A percentile compares a stretch with the other conserved stretches of the same genome.
Conservation (phyloP, 148 eudicot species). For the Diospyros lotus region DNA sequence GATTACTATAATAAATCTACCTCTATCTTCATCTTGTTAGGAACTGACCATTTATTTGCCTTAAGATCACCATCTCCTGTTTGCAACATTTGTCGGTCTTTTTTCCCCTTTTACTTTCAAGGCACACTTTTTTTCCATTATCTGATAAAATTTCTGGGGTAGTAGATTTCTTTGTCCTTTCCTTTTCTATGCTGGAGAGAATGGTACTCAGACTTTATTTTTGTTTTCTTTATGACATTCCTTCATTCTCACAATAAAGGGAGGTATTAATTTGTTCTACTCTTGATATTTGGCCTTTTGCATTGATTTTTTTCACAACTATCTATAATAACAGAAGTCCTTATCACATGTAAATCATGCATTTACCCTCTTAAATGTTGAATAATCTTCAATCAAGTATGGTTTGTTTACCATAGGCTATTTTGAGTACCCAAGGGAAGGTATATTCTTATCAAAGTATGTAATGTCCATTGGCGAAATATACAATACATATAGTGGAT, state of each 20-base stretch:
- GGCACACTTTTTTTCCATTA: background rate
- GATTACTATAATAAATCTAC: background rate
- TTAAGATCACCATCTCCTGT: background rate
- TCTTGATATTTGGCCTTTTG: background rate
- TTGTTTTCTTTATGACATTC: background rate
- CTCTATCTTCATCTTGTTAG: background rate
- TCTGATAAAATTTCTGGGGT: background rate
- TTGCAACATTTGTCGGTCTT: background rate
- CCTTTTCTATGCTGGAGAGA: background rate
- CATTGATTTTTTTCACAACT: background rate
- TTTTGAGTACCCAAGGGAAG: background rate
- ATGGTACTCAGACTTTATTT: background rate
- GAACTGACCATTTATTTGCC: background rate
- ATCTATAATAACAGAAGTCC: background rate
- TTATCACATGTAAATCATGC: background rate
- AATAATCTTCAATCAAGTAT: background rate
- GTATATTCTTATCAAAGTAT: too few relatives aligned
- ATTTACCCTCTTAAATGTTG: background rate
- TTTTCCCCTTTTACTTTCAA: background rate
- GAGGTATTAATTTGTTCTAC: background rate
- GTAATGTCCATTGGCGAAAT: too few relatives aligned
- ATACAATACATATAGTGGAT: background rate
- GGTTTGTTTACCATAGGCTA: background rate
- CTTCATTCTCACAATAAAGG: background rate
- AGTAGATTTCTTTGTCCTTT: background rate